Conservation (phyloP, 345 rosid genomes). For the Arabidopsis suecica region DNA sequence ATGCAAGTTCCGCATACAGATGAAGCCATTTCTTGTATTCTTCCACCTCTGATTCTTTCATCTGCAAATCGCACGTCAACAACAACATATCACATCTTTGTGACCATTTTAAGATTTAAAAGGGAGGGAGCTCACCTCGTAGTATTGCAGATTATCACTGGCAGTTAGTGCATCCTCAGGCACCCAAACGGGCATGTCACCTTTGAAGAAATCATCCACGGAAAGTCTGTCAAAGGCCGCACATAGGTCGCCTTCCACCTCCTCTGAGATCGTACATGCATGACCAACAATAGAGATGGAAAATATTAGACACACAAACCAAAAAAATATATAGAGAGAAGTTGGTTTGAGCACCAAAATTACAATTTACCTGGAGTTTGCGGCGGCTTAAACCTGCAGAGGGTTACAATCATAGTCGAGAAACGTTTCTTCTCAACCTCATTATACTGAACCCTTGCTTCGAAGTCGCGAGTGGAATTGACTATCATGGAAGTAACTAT, state of each 20-base stretch:
- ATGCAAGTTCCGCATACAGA: neutral
- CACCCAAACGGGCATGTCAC: neutral
- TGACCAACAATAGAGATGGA: neutral
- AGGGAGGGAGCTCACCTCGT: neutral
- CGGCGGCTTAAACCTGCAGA: too few species aligned
- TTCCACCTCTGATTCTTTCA: slow-evolving; percentile 7
- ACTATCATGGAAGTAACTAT: too few species aligned
- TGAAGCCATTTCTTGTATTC: neutral
- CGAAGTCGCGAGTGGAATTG: too few species aligned
- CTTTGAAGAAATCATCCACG: slow-evolving; percentile 6
- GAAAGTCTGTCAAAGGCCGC: neutral
- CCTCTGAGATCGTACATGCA: neutral
- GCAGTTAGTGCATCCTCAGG: neutral
- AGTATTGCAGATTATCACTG: slow-evolving; percentile 7
- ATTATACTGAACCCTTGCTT: too few species aligned
- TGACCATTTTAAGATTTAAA: too few species aligned
- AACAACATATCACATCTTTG: neutral
- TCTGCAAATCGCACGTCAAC: neutral
- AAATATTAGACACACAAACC: neutral
- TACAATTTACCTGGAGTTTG: too few species aligned
- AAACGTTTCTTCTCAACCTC: too few species aligned
- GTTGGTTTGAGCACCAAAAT: too few species aligned
- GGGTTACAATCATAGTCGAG: too few species aligned
- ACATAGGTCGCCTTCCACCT: neutral
- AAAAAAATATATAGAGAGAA: too few species aligned